Evolutionary conservation across 768 basidiomycete species (phyloP), one percentile per base, ranked within the genome.

Genomic region (Lyophyllum semitale): DNA sequence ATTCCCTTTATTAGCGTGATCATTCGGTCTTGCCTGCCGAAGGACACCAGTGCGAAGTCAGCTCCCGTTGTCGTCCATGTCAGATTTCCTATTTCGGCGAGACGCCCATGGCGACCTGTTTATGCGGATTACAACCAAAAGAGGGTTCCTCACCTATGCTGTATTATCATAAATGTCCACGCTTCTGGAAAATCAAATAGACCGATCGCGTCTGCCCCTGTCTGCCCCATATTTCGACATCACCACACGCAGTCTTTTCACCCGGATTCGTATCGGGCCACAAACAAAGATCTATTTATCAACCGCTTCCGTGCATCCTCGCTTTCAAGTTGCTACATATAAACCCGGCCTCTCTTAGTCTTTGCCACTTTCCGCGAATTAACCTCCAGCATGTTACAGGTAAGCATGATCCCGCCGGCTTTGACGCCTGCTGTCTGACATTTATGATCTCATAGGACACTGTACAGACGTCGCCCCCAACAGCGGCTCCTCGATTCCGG

Each of bases 21-120:
- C 68, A 72, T 62, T 64, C 63, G 66, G 76, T 79, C 76, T 73
- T 75, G 74, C 76, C 78, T 75, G 74, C 76, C 78, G 78, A 77
- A 59, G 61, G 59, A 35, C 53, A 40, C 51, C 38, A 54, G 29
- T 59, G 60, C 45, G 58, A 63, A 63, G 51, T 38, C 32, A 45
- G 44, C 44, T 54, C 45, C 63, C 60, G 56, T 59, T 60, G 50
- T 56, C 29, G 52, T 58, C 52, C 30, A 53, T 56, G 59, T 63
- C 58, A 51, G 47, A 54, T 59, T 73, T 66, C 73, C 73, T 66
- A 71, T 74, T 78, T 59, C 64, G 71, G 73, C 59, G n/a, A n/a
- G n/a, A n/a, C 43, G 45, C 59, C 58, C 66, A 64, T 71, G 68
- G 61, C 68, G 69, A 73, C 71, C 72, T 72, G 70, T 71, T 68